phyloP scores from a whole-genome alignment of 2,329 filamentous ascomycete genomes.

The Alternaria dauci region DNA sequence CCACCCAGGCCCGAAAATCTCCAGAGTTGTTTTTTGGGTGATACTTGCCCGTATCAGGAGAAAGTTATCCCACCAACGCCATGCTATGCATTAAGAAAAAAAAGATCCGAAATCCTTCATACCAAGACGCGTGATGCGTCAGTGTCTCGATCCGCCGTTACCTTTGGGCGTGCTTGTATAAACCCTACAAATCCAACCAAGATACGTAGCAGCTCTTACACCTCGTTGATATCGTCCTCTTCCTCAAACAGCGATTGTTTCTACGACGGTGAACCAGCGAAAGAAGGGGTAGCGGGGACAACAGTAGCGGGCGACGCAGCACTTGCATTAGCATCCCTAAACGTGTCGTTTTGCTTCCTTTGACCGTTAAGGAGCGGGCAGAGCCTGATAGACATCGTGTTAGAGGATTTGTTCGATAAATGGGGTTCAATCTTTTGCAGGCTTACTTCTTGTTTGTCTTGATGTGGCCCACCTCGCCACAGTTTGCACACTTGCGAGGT shows the following conservation, averaged over 20 bases:
- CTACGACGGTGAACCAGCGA: constrained; percentile 21
- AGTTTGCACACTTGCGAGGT: constrained; percentile 93
- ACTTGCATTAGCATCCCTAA: constrained; percentile 46
- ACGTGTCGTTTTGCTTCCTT: constrained; percentile 51
- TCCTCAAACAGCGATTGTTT: not conserved
- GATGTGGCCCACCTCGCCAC: constrained; percentile 95
- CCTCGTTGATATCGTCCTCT: not conserved
- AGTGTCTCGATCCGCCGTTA: not conserved
- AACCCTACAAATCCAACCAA: not conserved
- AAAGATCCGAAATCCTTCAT: not conserved
- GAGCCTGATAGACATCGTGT: constrained; percentile 36
- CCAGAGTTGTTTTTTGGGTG: not conserved
- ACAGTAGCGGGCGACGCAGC: constrained; percentile 36
- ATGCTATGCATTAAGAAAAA: constrained; percentile 8
- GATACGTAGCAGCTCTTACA: not conserved
- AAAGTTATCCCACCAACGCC: constrained; percentile 2
- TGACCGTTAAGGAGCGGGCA: constrained; percentile 51
- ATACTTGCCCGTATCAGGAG: not conserved
- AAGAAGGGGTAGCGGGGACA: constrained; percentile 24
- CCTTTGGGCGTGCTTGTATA: not conserved
- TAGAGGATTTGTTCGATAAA: constrained; percentile 22
- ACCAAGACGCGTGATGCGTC: not conserved
- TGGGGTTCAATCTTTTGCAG: not conserved
- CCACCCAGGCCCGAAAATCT: not conserved
- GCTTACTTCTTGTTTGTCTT: constrained; percentile 96